phyloP scores from a whole-genome alignment of 139 green algal genomes.

The Chlamydomonas sp. region DNA sequence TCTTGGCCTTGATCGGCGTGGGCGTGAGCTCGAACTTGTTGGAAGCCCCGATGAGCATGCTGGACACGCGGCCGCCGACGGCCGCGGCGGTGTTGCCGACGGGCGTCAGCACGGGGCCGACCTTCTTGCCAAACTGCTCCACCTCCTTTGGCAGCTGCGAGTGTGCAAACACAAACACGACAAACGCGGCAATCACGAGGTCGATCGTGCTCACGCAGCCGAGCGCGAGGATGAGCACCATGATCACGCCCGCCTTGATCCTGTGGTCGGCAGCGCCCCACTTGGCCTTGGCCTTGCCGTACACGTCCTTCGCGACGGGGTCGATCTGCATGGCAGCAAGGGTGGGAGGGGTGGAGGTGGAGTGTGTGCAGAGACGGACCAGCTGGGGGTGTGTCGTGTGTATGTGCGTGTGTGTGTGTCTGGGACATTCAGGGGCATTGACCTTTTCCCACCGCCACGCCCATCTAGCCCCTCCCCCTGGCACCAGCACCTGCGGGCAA shows the following conservation, averaged over 20 bases:
- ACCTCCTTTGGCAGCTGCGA: conserved; percentile 16
- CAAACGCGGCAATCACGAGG: conserved; percentile 73
- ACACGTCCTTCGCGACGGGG: background rate
- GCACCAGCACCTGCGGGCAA: too few relatives aligned
- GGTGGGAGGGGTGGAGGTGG: too few relatives aligned
- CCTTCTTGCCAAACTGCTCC: conserved; percentile 2
- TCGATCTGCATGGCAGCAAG: too few relatives aligned
- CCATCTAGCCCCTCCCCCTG: too few relatives aligned
- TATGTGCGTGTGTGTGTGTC: too few relatives aligned
- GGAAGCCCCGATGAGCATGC: background rate
- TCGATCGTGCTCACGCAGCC: conserved; percentile 36
- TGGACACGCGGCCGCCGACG: background rate
- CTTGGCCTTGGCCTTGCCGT: background rate
- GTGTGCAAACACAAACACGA: conserved; percentile 36
- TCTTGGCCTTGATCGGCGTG: conserved; percentile 9
- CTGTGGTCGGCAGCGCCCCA: background rate
- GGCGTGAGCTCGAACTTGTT: conserved; percentile 11
- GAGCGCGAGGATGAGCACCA: conserved; percentile 75
- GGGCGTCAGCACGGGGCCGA: conserved; percentile 1
- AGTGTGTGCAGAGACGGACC: too few relatives aligned
- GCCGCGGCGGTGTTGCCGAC: conserved; percentile 3
- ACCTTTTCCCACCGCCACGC: too few relatives aligned
- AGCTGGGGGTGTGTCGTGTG: too few relatives aligned
- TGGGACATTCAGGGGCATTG: too few relatives aligned
- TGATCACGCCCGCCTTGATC: conserved; percentile 62